Conservation (phyloP, 371 early-diverging fungal genomes). For the Fennellomyces sp. region DNA sequence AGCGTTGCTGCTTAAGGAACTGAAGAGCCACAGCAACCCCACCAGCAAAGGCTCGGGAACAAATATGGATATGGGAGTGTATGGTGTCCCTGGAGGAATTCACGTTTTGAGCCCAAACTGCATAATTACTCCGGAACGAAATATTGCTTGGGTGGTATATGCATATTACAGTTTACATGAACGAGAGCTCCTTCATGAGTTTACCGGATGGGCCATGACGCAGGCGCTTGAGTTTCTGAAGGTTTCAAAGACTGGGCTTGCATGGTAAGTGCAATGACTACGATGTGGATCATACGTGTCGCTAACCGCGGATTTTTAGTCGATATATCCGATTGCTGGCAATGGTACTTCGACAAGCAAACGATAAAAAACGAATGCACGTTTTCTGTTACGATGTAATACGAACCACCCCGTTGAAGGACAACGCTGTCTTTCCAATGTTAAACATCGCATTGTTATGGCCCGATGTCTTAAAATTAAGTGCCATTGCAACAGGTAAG, state of each 20-base stretch:
- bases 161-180: background rate
- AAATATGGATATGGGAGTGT: background rate
- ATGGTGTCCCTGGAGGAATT: background rate
- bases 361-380: background rate
- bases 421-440: background rate
- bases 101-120: background rate
- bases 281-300: too few relatives aligned
- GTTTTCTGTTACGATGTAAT: background rate
- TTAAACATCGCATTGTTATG: background rate
- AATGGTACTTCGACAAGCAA: background rate
- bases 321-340: background rate
- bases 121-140: background rate
- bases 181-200: background rate
- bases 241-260: background rate
- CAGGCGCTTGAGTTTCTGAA: background rate
- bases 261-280: background rate
- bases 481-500: background rate
- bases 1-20: background rate
- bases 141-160: background rate
- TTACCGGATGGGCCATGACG: background rate
- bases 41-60: background rate
- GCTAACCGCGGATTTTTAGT: background rate
- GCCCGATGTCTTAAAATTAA: background rate
- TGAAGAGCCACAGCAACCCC: background rate
- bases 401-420: background rate